Conservation (phyloP, 2,329 filamentous ascomycete species). For the Trichoderma sp. region DNA sequence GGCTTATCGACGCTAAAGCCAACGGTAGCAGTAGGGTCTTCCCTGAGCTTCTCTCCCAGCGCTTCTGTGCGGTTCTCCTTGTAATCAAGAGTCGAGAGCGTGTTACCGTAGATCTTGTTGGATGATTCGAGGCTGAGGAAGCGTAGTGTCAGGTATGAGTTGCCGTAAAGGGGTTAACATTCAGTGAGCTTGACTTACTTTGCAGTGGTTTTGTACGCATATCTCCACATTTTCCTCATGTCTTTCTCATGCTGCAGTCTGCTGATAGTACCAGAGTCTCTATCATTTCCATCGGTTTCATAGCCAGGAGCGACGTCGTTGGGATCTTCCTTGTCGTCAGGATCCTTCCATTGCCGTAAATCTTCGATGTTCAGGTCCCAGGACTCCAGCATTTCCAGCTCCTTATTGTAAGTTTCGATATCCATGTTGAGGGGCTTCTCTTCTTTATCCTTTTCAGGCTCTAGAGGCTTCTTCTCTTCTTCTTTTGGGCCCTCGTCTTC, state of each 20-base stretch:
- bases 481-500: neutral
- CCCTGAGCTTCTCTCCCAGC: conserved; percentile 39
- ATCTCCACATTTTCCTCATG: conserved; percentile 47
- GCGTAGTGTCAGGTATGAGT: neutral
- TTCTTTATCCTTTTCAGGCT: conserved; percentile 25
- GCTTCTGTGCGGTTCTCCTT: conserved; percentile 45
- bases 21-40: conserved; percentile 41
- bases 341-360: conserved; percentile 43
- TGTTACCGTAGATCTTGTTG: conserved; percentile 61
- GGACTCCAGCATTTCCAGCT: conserved; percentile 27
- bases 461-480: neutral
- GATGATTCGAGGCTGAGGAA: conserved; percentile 48
- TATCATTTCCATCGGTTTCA: conserved; percentile 43
- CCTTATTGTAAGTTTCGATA: conserved; percentile 27
- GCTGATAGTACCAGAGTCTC: conserved; percentile 41
- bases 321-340: conserved; percentile 42
- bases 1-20: conserved; percentile 53
- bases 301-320: conserved; percentile 44
- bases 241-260: conserved; percentile 50
- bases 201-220: conserved; percentile 46
- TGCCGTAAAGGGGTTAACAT: neutral
- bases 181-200: conserved; percentile 41
- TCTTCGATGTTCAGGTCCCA: conserved; percentile 46
- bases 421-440: conserved; percentile 32
- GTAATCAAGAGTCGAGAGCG: conserved; percentile 51